Base-by-base conservation (phyloP, 768 basidiomycete species). In the Boletales sp. region DNA sequence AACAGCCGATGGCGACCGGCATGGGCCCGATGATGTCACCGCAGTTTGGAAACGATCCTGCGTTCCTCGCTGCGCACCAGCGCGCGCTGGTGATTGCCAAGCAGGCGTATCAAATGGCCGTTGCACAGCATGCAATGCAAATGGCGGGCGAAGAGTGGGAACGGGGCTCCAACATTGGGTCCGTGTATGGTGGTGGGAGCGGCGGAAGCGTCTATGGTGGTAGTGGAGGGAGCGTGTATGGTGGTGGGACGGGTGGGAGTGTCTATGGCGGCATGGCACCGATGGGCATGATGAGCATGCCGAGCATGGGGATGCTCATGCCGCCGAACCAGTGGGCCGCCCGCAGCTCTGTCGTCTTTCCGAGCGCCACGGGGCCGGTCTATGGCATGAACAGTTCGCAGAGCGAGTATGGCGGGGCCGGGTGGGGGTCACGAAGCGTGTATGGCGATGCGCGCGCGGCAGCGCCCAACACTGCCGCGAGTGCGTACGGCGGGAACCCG, bases 141-240 rank as follows among this genome's bases (percentile, higher is more conserved):
- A 82, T 84, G 8, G 91, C 91, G n/a, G 89, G 79, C 17, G 91
- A 93, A 30, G 90, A 93, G 63, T 94, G 91, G 91, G 91, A 94
- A 63, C 83, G 90, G 31, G 78, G 81, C 8, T 90, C 87, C 46
- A 79, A 72, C 34, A 55, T 77, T 27, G 73, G 69, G 21, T 67
- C 69, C 37, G 66, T 64, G 29, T 69, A 69, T 40, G 66, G 68
- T n/a, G 66, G 67, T 9, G 65, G 66, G 27, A 70, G 69, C 35
- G 69, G 74, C 2, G 74, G 75, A 34, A 77, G 76, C 53, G 74
- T 77, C 42, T 79, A 77, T 58, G 76, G 77, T 4, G 76, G 75
- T 8, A 51, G 55, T 10, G 65, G 63, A 15, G 68, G 71, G 17
- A 60, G 63, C 48, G 60, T 67, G 19, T 69, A 68, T 6, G 31